Evolutionary conservation across 805 yeast species (phyloP).

Genomic region (Metschnikowia sp.): DNA sequence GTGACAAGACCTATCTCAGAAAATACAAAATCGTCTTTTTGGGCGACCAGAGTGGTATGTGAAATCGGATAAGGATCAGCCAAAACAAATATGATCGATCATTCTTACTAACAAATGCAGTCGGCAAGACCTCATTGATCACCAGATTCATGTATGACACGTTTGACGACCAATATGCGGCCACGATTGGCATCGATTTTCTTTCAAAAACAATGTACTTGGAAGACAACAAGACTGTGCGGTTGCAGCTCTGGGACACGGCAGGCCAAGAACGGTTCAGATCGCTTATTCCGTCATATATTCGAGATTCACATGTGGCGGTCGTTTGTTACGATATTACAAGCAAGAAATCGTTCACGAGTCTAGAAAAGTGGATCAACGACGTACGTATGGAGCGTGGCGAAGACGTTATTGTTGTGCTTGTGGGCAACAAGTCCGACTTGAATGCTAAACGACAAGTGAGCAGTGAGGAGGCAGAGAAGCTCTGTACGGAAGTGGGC

Average conservation of each 20-base stretch:
- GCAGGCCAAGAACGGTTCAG: constrained; percentile 98
- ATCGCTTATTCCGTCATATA: constrained; percentile 90
- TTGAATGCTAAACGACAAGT: constrained; percentile 76
- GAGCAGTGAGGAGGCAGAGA: constrained; percentile 79
- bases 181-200: constrained; percentile 96
- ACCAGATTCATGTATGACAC: constrained; percentile 98
- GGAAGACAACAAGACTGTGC: constrained; percentile 85
- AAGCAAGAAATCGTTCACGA: constrained; percentile 76
- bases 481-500: constrained; percentile 64
- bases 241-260: constrained; percentile 97
- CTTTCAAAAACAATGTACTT: constrained; percentile 75
- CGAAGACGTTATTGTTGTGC: constrained; percentile 78
- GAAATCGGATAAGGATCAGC: background rate
- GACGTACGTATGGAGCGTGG: constrained; percentile 95
- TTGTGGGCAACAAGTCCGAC: constrained; percentile 92
- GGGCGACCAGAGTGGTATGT: constrained; percentile 88
- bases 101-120: constrained; percentile 31
- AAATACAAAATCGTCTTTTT: constrained; percentile 89
- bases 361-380: constrained; percentile 87
- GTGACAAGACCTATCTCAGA: constrained; percentile 43
- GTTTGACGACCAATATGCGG: constrained; percentile 92
- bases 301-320: constrained; percentile 96
- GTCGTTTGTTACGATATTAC: constrained; percentile 94
- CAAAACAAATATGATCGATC: background rate
- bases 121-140: constrained; percentile 92